Percentiles rank a stretch among this genome's conserved stretches.
These are phyloP conservation scores for Eimeria sp. DNA, from an alignment of 169 alveolate genomes.

Conservation along the genomic window DNA sequence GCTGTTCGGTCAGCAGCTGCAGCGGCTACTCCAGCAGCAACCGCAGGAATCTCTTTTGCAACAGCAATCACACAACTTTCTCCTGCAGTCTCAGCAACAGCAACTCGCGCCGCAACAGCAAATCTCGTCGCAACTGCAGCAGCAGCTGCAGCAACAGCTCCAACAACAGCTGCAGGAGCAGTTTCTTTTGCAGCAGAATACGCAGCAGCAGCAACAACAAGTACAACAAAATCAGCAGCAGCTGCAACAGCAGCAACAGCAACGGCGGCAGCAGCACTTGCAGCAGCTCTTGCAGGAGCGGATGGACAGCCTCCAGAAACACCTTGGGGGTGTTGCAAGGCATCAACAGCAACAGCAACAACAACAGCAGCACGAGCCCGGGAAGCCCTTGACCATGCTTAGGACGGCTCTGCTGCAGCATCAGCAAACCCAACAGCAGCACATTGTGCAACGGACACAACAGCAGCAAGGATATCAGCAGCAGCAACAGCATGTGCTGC, in stretches of 20 bases:
- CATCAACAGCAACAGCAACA: conserved; percentile 48
- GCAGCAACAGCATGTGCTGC: conserved; percentile 20
- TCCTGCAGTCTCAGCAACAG: background rate
- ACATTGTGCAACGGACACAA: background rate
- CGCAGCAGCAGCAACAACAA: conserved; percentile 23
- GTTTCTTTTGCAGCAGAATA: background rate
- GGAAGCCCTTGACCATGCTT: background rate
- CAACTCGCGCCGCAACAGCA: background rate
- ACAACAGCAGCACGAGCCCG: conserved; percentile 17
- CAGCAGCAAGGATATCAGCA: background rate
- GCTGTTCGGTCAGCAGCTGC: background rate
- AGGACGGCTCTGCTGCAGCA: conserved; percentile 10
- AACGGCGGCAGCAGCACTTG: conserved; percentile 26
- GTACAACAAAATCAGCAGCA: background rate
- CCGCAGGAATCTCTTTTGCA: background rate
- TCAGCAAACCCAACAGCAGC: conserved; percentile 45
- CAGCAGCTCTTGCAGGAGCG: conserved; percentile 42
- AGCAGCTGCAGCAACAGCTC: conserved; percentile 6
- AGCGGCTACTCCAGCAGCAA: conserved; percentile 51
- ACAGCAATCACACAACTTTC: conserved; percentile 12
- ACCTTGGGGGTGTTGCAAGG: background rate
- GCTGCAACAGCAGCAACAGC: conserved; percentile 4
- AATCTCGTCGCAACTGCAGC: conserved; percentile 10
- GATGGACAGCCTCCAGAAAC: background rate
- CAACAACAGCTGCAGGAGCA: background rate